Evolutionary conservation across 2,329 filamentous ascomycete genomes (phyloP).

Genomic region (Aspergillus sp.): DNA sequence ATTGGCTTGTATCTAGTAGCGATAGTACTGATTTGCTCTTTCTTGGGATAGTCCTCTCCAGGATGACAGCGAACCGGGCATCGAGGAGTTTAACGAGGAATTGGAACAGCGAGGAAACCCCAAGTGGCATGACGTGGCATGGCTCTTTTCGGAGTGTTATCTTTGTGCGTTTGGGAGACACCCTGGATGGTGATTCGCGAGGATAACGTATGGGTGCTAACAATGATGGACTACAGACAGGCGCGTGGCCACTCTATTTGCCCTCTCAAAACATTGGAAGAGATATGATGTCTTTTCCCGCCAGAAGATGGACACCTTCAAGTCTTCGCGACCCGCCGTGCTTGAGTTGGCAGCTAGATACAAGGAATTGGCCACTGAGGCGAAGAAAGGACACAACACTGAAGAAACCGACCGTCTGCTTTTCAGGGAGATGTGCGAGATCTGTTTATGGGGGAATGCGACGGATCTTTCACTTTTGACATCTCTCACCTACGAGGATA

Average conservation of each 20-base stretch:
- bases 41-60: conserved; percentile 59
- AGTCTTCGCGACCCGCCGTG: conserved; percentile 83
- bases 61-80: conserved; percentile 75
- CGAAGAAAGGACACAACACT: conserved; percentile 58
- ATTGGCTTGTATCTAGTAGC: not conserved
- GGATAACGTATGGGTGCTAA: conserved; percentile 22
- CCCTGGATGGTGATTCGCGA: not conserved
- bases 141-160: conserved; percentile 94
- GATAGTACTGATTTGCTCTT: not conserved
- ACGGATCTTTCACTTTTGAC: conserved; percentile 91
- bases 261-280: conserved; percentile 78
- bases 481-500: conserved; percentile 88
- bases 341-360: conserved; percentile 80
- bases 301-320: conserved; percentile 90
- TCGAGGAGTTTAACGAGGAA: conserved; percentile 82
- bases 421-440: conserved; percentile 92
- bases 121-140: conserved; percentile 80
- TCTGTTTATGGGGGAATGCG: conserved; percentile 96
- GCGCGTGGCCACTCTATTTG: conserved; percentile 78
- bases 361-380: conserved; percentile 67
- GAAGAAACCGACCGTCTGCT: conserved; percentile 72
- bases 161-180: conserved; percentile 54
- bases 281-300: conserved; percentile 83
- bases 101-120: conserved; percentile 70
- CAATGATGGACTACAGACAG: conserved; percentile 46